Percentiles rank a stretch among this genome's conserved stretches.
Evolutionary conservation across 805 yeast species (phyloP).

Genomic region (Lipomyces yamanashiensis): DNA sequence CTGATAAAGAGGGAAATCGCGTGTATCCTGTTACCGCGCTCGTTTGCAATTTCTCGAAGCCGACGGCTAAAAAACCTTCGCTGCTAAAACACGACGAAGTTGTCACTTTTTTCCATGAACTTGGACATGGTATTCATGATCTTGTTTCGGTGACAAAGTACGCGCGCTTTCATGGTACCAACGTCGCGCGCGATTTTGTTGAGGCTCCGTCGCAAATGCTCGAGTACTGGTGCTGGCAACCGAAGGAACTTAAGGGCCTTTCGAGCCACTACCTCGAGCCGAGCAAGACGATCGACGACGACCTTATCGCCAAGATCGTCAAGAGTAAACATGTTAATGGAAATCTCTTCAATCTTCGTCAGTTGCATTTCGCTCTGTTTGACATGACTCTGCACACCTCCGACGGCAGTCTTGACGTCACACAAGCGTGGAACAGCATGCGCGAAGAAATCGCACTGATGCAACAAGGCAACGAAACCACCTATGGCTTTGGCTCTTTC

Average conservation of each 20-base stretch:
- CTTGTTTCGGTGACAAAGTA: conserved; percentile 68
- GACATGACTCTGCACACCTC: conserved; percentile 70
- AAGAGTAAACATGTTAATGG: conserved; percentile 76
- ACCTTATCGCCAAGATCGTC: conserved; percentile 61
- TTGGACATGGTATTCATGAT: conserved; percentile 88
- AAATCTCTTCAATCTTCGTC: conserved; percentile 72
- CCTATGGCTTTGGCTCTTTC: conserved; percentile 74
- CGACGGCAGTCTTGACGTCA: conserved; percentile 54
- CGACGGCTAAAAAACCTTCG: conserved; percentile 70
- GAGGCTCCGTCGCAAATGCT: conserved; percentile 91
- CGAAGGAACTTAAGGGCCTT: conserved; percentile 58
- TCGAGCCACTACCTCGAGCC: conserved; percentile 68
- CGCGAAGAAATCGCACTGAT: conserved; percentile 65
- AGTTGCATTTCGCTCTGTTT: conserved; percentile 76
- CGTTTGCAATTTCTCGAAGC: conserved; percentile 84
- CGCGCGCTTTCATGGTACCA: conserved; percentile 74
- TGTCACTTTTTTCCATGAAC: conserved; percentile 84
- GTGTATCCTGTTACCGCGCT: conserved; percentile 73
- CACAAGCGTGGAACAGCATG: conserved; percentile 65
- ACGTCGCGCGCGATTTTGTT: conserved; percentile 83
- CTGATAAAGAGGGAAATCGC: conserved; percentile 53
- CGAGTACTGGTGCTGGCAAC: conserved; percentile 87
- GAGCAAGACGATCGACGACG: conserved; percentile 61
- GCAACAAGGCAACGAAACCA: conserved; percentile 46
- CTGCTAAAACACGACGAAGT: conserved; percentile 78